Evolutionary conservation across 768 basidiomycete genomes (phyloP).

Genomic region (Amanita fuliginea): DNA sequence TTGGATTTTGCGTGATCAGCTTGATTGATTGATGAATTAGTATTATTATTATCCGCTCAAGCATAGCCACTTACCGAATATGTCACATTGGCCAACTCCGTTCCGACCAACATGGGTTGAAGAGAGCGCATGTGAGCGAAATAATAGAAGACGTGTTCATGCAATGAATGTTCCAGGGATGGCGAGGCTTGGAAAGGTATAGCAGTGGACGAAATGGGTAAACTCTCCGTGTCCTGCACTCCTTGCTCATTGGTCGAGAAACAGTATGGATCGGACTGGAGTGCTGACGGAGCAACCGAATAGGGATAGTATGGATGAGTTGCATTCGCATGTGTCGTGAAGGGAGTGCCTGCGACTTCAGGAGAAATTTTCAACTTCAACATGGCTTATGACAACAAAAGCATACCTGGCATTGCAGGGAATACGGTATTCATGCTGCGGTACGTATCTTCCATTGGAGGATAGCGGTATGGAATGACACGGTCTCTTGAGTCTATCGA

Average conservation of each 20-base stretch:
- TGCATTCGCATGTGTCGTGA: conserved; percentile 16
- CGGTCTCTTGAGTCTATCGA: conserved; percentile 10
- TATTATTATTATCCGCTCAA: conserved; percentile 3
- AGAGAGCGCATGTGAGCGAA: conserved; percentile 60
- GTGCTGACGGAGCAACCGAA: conserved; percentile 21
- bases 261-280: conserved; percentile 15
- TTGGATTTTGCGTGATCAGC: conserved; percentile 54
- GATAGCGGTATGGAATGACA: conserved; percentile 11
- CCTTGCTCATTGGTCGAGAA: background rate
- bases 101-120: conserved; percentile 56
- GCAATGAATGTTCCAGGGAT: conserved; percentile 21
- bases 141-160: conserved; percentile 61
- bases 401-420: conserved; percentile 34
- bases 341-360: background rate
- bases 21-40: conserved; percentile 15
- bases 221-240: conserved; percentile 19
- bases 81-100: conserved; percentile 50
- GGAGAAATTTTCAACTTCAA: background rate
- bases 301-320: conserved; percentile 18
- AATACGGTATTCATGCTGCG: conserved; percentile 16
- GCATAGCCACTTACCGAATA: conserved; percentile 41
- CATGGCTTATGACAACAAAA: background rate
- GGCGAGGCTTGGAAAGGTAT: background rate
- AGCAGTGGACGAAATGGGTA: conserved; percentile 18
- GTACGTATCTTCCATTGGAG: background rate